A percentile compares a stretch with the other conserved stretches of the same genome.
Conservation (phyloP, 257 asterid genomes). For the Solanum ossicruentum region DNA sequence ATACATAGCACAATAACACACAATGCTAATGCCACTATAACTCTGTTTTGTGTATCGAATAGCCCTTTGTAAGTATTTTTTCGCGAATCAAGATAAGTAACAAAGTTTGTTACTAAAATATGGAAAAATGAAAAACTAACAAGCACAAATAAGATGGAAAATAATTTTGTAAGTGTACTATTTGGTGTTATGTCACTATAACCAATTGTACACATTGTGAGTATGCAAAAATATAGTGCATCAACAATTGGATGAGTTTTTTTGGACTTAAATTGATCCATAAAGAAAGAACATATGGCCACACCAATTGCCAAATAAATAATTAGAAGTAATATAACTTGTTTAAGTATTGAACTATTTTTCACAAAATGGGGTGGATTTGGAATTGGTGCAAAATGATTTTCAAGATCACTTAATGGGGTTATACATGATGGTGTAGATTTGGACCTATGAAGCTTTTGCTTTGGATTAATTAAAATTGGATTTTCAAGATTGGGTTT, state of each 20-base stretch:
- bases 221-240: slow-evolving; percentile 80
- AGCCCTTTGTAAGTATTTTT: not conserved
- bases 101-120: slow-evolving; percentile 64
- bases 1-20: slow-evolving; percentile 72
- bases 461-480: slow-evolving; percentile 12
- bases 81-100: slow-evolving; percentile 44
- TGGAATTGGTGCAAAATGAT: not conserved
- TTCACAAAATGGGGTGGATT: slow-evolving; percentile 40
- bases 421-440: slow-evolving; percentile 71
- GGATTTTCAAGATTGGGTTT: slow-evolving; percentile 15
- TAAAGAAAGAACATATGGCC: slow-evolving; percentile 39
- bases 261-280: slow-evolving; percentile 36
- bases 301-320: slow-evolving; percentile 65
- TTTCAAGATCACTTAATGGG: slow-evolving; percentile 32
- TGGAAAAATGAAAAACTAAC: slow-evolving; percentile 79
- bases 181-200: slow-evolving; percentile 87
- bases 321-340: slow-evolving; percentile 49
- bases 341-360: slow-evolving; percentile 33
- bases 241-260: slow-evolving; percentile 71
- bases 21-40: slow-evolving; percentile 67
- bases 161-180: slow-evolving; percentile 52
- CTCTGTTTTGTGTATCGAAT: slow-evolving; percentile 5
- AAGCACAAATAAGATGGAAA: slow-evolving; percentile 67
- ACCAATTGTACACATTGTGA: slow-evolving; percentile 95
- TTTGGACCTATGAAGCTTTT: slow-evolving; percentile 56